Evolutionary conservation across 768 basidiomycete genomes (phyloP), one percentile per base, ranked within the genome.

Genomic region (Cystobasidium ongulense): DNA sequence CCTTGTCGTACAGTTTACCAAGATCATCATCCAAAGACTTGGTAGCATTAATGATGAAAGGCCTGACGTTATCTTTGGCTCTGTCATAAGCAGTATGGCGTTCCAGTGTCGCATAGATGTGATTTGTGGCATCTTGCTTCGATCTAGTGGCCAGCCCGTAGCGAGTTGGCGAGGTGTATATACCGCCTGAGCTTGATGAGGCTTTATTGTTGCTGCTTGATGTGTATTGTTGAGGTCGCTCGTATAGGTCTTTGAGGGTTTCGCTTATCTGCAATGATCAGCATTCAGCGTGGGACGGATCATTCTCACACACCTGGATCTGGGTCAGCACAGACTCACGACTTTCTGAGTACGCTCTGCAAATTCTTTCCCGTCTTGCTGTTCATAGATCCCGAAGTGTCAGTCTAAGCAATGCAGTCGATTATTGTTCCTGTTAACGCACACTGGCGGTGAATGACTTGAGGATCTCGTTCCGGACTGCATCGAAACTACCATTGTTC

Each of bases 401-500:
- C 21, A 50, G 46, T n/a, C n/a, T n/a, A n/a, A n/a, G n/a, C n/a
- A n/a, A n/a, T n/a, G n/a, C n/a, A n/a, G n/a, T n/a, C n/a, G n/a
- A n/a, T n/a, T n/a, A n/a, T n/a, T n/a, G n/a, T n/a, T 46, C n/a
- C n/a, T 46, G 43, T 8, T 39, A 64, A 50, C 65, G 5, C 43
- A 67, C 65, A 33, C 65, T 67, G 23, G 29, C 31, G 18, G 46
- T 41, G 27, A 67, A 67, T 18, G 39, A 13, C 8, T 31, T 46
- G 7, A 67, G 29, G 7, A 67, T 25, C 18, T 67, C 43, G 27
- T 46, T 67, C 7, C 65, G 41, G 31, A 67, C 7, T 3, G 65
- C 65, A 39, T 67, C 65, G 23, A 46, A 67, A n/a, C 50, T 46
- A 21, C 65, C 65, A 53, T 53, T 31, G 27, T 41, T 41, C 43